A percentile compares a stretch with the other conserved stretches of the same genome.
These are phyloP conservation scores for Penicillium paxilli DNA, from an alignment of 495 filamentous ascomycete species.

Conservation along the genomic window DNA sequence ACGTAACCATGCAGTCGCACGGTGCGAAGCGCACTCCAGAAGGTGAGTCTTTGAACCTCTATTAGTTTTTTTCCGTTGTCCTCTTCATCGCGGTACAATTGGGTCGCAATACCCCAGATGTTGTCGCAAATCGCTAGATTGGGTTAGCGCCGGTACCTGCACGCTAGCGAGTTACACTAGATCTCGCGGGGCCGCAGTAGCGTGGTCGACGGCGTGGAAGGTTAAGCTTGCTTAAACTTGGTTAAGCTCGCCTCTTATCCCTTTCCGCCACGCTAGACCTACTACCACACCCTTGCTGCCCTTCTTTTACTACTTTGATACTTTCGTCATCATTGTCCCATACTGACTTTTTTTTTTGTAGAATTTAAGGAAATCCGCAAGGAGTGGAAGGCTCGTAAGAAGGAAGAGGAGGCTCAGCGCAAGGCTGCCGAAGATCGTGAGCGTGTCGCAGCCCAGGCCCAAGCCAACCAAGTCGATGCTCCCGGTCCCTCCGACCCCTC, in stretches of 20 bases:
- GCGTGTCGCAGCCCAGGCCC: constrained; percentile 60
- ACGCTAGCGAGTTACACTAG: constrained; percentile 56
- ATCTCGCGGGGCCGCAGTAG: constrained; percentile 49
- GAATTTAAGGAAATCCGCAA: constrained; percentile 99
- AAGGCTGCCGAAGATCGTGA: constrained; percentile 91
- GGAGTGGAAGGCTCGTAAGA: constrained; percentile 98
- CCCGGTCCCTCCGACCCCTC: constrained; percentile 56
- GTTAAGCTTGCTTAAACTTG: constrained; percentile 27
- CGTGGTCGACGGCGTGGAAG: constrained; percentile 39
- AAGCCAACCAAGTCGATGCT: constrained; percentile 56
- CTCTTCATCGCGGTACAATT: constrained; percentile 2
- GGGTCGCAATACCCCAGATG: constrained; percentile 6
- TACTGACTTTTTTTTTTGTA: constrained; percentile 36
- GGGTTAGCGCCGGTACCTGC: constrained; percentile 30
- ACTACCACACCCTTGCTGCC: neutral
- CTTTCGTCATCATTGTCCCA: neutral
- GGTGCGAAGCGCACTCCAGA: constrained; percentile 91
- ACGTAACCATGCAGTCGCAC: constrained; percentile 97
- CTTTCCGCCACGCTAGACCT: constrained; percentile 10
- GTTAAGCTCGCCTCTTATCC: constrained; percentile 15
- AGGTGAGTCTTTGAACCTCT: constrained; percentile 62
- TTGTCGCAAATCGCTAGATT: constrained; percentile 39
- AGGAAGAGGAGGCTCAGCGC: constrained; percentile 90
- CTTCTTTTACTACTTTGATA: neutral
- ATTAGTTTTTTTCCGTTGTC: neutral